Percentiles rank a stretch among this genome's conserved stretches.
These are phyloP conservation scores for Aurantiochytrium sp. DNA, from an alignment of 108 stramenopile genomes.

Conservation along the genomic window DNA sequence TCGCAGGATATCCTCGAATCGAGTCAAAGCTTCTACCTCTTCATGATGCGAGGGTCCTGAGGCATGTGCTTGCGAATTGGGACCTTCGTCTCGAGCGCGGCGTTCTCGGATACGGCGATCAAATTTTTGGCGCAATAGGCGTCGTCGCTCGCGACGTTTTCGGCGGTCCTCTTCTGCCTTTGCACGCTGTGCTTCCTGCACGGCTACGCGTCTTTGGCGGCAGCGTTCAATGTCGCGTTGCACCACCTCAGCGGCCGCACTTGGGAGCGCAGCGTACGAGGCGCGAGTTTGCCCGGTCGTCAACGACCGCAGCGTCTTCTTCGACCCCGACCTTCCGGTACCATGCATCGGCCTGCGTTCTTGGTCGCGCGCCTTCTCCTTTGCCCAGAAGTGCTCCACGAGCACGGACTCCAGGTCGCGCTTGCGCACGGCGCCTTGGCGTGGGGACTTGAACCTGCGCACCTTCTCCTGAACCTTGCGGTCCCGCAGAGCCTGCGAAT, in stretches of 20 bases:
- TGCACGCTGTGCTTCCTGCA: not conserved
- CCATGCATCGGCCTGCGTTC: not conserved
- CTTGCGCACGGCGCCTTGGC: not conserved
- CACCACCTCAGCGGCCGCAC: not conserved
- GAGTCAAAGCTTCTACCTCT: not conserved
- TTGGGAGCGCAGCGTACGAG: not conserved
- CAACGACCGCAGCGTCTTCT: not conserved
- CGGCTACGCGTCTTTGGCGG: not conserved
- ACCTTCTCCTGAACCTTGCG: not conserved
- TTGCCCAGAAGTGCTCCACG: not conserved
- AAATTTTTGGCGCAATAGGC: not conserved
- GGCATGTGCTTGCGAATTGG: no score
- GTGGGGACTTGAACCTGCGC: not conserved
- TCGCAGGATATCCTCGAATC: not conserved
- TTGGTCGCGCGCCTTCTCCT: not conserved
- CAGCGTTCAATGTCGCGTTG: not conserved
- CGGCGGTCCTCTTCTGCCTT: not conserved
- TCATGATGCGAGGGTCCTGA: not conserved
- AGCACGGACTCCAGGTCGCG: not conserved
- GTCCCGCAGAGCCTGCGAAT: not conserved
- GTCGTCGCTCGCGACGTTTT: not conserved
- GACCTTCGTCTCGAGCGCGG: not conserved
- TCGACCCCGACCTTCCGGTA: not conserved
- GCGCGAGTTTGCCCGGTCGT: not conserved
- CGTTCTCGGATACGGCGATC: not conserved